Evolutionary conservation across 1,284 basidiomycete species (phyloP).

Genomic region (Binderoboletus segoi): DNA sequence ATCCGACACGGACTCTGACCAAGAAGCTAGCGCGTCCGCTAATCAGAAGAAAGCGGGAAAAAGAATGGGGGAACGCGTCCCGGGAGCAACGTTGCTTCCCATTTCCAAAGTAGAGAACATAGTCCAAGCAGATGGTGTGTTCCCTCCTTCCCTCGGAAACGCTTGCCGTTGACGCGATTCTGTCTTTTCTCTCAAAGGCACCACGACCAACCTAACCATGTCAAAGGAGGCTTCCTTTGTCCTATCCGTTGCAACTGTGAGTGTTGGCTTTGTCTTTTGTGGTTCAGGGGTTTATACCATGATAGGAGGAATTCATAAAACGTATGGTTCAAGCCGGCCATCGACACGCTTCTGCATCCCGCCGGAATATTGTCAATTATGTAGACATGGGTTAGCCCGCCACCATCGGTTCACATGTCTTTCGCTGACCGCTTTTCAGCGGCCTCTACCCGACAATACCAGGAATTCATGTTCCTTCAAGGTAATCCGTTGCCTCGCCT

Average conservation of each 20-base stretch:
- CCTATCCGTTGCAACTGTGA: slow-evolving; percentile 69
- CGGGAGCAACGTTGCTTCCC: slow-evolving; percentile 65
- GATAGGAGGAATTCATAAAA: slow-evolving; percentile 78
- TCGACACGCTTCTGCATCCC: slow-evolving; percentile 53
- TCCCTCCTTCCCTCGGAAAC: slow-evolving; percentile 1
- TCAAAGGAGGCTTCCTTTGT: slow-evolving; percentile 75
- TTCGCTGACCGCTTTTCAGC: slow-evolving; percentile 41
- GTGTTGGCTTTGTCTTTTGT: slow-evolving; percentile 18
- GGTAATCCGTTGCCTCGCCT: slow-evolving; percentile 40
- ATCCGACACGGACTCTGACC: slow-evolving; percentile 53
- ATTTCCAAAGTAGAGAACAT: slow-evolving; percentile 66
- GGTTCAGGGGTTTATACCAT: slow-evolving; percentile 22
- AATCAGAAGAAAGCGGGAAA: slow-evolving; percentile 36
- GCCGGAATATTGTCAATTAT: slow-evolving; percentile 60
- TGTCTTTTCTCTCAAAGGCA: slow-evolving; percentile 38
- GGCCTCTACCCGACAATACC: slow-evolving; percentile 55
- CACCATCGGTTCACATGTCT: slow-evolving; percentile 4
- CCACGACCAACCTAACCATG: slow-evolving; percentile 58
- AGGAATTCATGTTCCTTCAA: slow-evolving; percentile 69
- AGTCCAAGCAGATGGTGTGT: slow-evolving; percentile 67
- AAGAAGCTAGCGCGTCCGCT: slow-evolving; percentile 42
- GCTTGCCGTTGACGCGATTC: slow-evolving; percentile 17
- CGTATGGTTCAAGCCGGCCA: slow-evolving; percentile 62
- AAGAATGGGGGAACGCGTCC: slow-evolving; percentile 50
- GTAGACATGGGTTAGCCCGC: slow-evolving; percentile 63